A percentile compares a stretch with the other conserved stretches of the same genome.
Evolutionary conservation across 2,329 filamentous ascomycete genomes (phyloP).

Genomic region (Penicillium sp.): DNA sequence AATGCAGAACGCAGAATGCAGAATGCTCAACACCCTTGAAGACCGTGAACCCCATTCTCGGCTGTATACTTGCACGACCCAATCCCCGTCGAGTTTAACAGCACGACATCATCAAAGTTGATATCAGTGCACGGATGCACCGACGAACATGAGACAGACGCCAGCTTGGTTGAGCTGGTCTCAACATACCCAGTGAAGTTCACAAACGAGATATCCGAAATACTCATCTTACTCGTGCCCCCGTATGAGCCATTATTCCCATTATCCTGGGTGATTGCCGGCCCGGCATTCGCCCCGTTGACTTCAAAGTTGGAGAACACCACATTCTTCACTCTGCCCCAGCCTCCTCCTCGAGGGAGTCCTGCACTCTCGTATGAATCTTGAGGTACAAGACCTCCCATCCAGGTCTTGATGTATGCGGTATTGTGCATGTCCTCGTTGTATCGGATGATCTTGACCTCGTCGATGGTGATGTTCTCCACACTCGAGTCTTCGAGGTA

Average conservation of each 20-base stretch:
- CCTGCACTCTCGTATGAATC: constrained; percentile 54
- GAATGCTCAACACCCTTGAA: constrained; percentile 28
- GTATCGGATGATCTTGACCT: constrained; percentile 50
- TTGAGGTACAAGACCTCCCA: constrained; percentile 54
- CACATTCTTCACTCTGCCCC: constrained; percentile 58
- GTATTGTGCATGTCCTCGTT: constrained; percentile 54
- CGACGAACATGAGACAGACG: constrained; percentile 53
- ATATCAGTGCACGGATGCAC: constrained; percentile 59
- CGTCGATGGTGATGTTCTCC: constrained; percentile 53
- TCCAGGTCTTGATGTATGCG: constrained; percentile 63
- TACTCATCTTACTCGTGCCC: constrained; percentile 56
- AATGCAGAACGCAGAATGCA: no score
- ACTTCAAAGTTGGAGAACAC: constrained; percentile 57
- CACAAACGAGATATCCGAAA: constrained; percentile 55
- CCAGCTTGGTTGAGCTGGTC: constrained; percentile 38
- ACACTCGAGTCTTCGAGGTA: constrained; percentile 60
- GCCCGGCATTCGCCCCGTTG: constrained; percentile 50
- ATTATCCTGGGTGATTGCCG: constrained; percentile 53
- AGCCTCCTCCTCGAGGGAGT: constrained; percentile 57
- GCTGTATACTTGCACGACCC: constrained; percentile 44
- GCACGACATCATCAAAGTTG: constrained; percentile 47
- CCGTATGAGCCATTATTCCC: constrained; percentile 55
- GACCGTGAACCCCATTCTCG: constrained; percentile 44
- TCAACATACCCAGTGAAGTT: constrained; percentile 57
- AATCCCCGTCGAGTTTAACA: constrained; percentile 40